Base-by-base conservation (phyloP, 805 yeast genomes). In the Cyberlindnera mrakii region DNA sequence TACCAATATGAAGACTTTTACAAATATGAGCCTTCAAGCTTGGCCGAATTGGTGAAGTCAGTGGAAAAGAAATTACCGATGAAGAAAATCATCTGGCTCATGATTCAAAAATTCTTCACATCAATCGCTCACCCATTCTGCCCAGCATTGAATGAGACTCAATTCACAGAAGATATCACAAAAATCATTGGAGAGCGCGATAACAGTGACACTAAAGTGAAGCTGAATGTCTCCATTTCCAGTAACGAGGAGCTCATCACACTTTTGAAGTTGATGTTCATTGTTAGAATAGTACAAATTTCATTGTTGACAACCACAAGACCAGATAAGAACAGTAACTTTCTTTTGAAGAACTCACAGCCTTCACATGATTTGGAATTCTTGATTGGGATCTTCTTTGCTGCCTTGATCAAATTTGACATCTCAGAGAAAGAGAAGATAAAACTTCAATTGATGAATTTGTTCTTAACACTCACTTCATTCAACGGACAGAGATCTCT, bases 111-210 rank as follows among this genome's bases (percentile, higher is more conserved):
- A 44, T 82, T 77, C 49, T 82, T 54, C 35, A 29, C 15, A 10
- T 35, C 41, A 7, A 34, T 82, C 53, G 66, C 67, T 7, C 66
- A 67, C 35, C 65, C 81, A 5, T 82, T 81, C 52, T 73, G 82
- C 9, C 89, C 90, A 4, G 74, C 75, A 43, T 55, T 82, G 25
- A 82, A 80, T 55, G 85, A 81, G 56, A 63, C 49, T 39, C 67
- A 63, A 18, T 75, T 77, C 52, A 64, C 65, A 33, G 41, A 44
- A 8, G 65, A 67, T 30, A 53, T 78, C 17, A 47, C 65, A 0
- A 54, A 67, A 27, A 66, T 78, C 14, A 60, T 80, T 19, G 84
- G 80, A 30, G 47, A 59, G 6, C 49, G 51, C 15, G 63, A 60
- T 5, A 54, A 58, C 30, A 39, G 47, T n/a, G 55, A 54, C n/a